Base-by-base conservation (phyloP, 805 yeast genomes). In the Saturnispora quitensis region DNA sequence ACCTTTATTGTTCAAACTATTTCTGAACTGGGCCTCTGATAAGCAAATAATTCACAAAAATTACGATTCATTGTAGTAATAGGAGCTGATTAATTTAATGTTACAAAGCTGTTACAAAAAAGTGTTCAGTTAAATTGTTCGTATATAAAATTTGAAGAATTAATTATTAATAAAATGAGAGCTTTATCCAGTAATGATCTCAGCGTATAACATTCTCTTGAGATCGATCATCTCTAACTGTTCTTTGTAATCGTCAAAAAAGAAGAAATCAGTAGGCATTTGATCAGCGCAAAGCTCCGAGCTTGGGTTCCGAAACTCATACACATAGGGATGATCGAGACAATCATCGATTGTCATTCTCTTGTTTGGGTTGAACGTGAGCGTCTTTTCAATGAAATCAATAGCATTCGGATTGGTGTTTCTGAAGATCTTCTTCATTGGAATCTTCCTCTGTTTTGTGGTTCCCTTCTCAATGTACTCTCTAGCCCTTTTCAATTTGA, bases 331-430 rank as follows among this genome's bases (percentile, higher is more conserved):
- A 64, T 91, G 98, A 54, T 75, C 71, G 36, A 91, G 74, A 0
- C 97, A 95, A 53, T 85, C 84, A 45, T 78, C 84, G 4, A 88
- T 96, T 1, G 89, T 79, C 56, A 91, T 84, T 61, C 99, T 73
- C 59, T 84, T 80, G 3, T 73, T 67, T 1, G 97, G 97, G 62
- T 89, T 87, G 64, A 91, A 91, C 3, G 84, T 77, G 42, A 91
- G 75, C 74, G 91, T 76, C 57, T 74, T 81, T 27, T 83, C 89
- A 58, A 86, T 66, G 47, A 86, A 69, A 62, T 85, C 90, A 43
- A 79, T 63, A 3, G 76, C 81, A 47, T 66, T 53, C 2, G 82
- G 80, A 55, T 76, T 73, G 10, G 70, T 70, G 59, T 72, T 70
- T 2, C 80, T 73, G 62, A 80, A 81, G 24, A 80, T 65, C 40